phyloP scores from a whole-genome alignment of 1,284 basidiomycete species.

The Cutaneotrichosporon cutaneum region DNA sequence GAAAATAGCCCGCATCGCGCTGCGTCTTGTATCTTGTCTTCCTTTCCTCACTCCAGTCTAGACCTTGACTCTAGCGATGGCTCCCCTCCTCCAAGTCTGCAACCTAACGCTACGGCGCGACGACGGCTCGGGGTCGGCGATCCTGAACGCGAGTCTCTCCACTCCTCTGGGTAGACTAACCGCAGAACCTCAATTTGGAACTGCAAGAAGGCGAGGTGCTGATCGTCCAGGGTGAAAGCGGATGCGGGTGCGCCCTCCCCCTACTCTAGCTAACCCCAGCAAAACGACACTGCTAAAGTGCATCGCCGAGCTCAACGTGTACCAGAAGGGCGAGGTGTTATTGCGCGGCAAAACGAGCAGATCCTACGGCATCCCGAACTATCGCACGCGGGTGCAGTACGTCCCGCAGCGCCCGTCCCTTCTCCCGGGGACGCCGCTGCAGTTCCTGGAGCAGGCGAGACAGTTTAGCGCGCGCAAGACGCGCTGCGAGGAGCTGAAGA shows the following conservation, averaged over 20 bases:
- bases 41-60: background rate
- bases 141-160: slow-evolving; percentile 34
- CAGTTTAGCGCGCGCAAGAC: slow-evolving; percentile 60
- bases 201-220: slow-evolving; percentile 70
- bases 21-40: background rate
- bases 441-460: slow-evolving; percentile 64
- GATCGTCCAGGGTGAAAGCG: slow-evolving; percentile 70
- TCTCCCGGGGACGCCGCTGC: slow-evolving; percentile 72
- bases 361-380: slow-evolving; percentile 69
- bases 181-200: slow-evolving; percentile 59
- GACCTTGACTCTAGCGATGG: background rate
- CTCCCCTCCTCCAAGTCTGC: slow-evolving; percentile 25
- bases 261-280: slow-evolving; percentile 44
- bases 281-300: slow-evolving; percentile 81
- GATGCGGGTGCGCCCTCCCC: slow-evolving; percentile 58
- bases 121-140: slow-evolving; percentile 41
- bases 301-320: slow-evolving; percentile 71
- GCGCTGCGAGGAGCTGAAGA: slow-evolving; percentile 23
- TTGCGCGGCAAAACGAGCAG: slow-evolving; percentile 61
- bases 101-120: slow-evolving; percentile 38
- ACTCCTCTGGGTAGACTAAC: background rate
- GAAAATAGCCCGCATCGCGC: background rate
- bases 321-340: slow-evolving; percentile 62
- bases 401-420: slow-evolving; percentile 80
- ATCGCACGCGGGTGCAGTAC: slow-evolving; percentile 73